Evolutionary conservation across 805 yeast species (phyloP), one percentile per base, ranked within the genome.

Genomic region (Hagleromyces aurorensis): DNA sequence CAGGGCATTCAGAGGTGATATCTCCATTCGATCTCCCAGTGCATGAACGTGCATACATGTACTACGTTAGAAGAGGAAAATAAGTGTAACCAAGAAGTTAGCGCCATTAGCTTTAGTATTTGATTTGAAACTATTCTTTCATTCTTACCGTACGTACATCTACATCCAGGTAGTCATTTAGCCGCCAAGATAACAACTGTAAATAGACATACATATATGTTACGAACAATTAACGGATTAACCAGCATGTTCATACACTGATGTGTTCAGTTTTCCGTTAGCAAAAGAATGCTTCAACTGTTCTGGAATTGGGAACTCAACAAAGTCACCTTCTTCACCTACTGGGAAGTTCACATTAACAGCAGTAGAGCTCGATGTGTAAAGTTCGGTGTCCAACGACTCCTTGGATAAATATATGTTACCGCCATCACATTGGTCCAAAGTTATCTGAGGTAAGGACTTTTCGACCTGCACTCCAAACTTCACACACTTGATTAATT

Each of bases 21-120:
- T 67, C 95, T 33, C 98, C 98, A 32, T 84, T 79, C 58, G 77
- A 78, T 21, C 67, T 74, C 39, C 78, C 76, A 36, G 74, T 77
- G 42, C 96, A 89, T 50, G 91, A 87, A 63, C 75, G 94, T 57
- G 95, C 96, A 22, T 87, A 82, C 67, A 81, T 86, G 91, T 86
- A 78, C 72, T 89, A 89, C 61, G 73, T 73, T 29, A 77, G 86
- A 69, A 76, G 72, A 52, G 83, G 87, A 32, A 64, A 57, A 52
- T 57, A 40, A 39, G 13, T 16, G 13, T 30, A 12, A 17, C 17
- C 23, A 27, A 12, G 25, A 23, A 23, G 25, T 16, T 7, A 23
- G 25, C 25, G 16, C 14, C n/a, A 23, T 16, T 17, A 9, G n/a
- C n/a, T n/a, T n/a, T n/a, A n/a, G n/a, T n/a, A n/a, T n/a, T n/a